Evolutionary conservation across 768 basidiomycete species (phyloP), one percentile per base, ranked within the genome.

Genomic region (Leccinum rimulosum): DNA sequence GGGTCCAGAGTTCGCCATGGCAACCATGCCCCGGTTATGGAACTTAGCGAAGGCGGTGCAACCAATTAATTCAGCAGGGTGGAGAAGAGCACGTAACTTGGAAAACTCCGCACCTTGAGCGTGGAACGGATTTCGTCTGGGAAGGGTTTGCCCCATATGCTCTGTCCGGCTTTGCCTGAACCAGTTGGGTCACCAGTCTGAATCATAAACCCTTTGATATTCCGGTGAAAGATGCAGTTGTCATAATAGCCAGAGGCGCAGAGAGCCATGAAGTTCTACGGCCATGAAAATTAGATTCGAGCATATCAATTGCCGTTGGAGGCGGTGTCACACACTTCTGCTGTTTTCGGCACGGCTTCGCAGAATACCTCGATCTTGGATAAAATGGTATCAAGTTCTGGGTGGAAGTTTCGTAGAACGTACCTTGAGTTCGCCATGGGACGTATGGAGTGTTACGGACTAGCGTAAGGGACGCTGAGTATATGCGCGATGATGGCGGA

Each of bases 1-100:
- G 10, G 87, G 87, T 1, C 97, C 97, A 8, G 92, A 88, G 75
- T 98, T 99, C 56, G 97, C 97, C 95, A 98, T 98, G 30, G 97
- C 97, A 15, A 98, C 88, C 64, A 98, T 82, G 17, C 97, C 97
- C 61, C 97, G 86, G 54, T 86, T 79, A 73, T 98, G 98, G 78
- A 99, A 98, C 96, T 98, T 45, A 70, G 27, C 27, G 12, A 27
- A 36, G 8, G 45, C 30, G 40, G 47, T 45, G 27, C 11, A n/a
- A 30, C 15, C 1, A 11, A 35, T 28, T 3, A 45, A 19, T 12
- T 45, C 43, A 45, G 19, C 55, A 35, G 43, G 25, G 17, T 33
- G 33, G 47, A 25, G 3, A 28, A 19, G 40, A 15, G 28, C 8
- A 22, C 27, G 50, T n/a, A 14, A 45, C 8, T 3, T 25, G 38